phyloP scores from a whole-genome alignment of 768 basidiomycete genomes.

The Amanita inopinata region DNA sequence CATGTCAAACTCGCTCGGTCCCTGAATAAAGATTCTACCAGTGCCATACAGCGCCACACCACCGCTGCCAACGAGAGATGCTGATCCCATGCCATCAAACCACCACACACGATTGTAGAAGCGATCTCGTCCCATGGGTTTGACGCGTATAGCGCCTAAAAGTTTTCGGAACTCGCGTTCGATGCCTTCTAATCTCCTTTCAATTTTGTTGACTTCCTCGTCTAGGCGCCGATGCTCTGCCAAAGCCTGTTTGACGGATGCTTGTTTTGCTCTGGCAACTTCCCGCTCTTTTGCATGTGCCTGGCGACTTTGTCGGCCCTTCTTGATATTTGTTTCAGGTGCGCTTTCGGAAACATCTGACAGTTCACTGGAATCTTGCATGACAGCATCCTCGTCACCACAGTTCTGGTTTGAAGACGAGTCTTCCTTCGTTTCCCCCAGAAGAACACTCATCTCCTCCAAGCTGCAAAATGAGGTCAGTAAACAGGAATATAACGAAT shows the following conservation, averaged over 20 bases:
- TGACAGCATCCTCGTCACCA: slow-evolving; percentile 48
- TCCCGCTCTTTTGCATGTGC: slow-evolving; percentile 76
- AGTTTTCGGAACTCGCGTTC: slow-evolving; percentile 93
- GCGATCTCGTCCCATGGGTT: slow-evolving; percentile 84
- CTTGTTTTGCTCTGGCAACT: slow-evolving; percentile 66
- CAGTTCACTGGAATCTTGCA: slow-evolving; percentile 62
- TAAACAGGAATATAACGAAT: slow-evolving; percentile 2
- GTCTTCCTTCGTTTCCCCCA: slow-evolving; percentile 46
- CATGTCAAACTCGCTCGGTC: slow-evolving; percentile 74
- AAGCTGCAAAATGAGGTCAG: slow-evolving; percentile 27
- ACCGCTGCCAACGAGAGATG: slow-evolving; percentile 67
- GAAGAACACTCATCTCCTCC: slow-evolving; percentile 66
- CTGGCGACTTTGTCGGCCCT: slow-evolving; percentile 42
- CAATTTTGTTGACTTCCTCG: slow-evolving; percentile 80
- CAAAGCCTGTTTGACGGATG: slow-evolving; percentile 70
- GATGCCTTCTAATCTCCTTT: slow-evolving; percentile 73
- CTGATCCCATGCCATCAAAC: slow-evolving; percentile 94
- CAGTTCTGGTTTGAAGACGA: slow-evolving; percentile 28
- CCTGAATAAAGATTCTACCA: slow-evolving; percentile 88
- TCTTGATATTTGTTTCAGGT: slow-evolving; percentile 42
- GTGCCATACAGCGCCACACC: slow-evolving; percentile 79
- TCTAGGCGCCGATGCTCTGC: slow-evolving; percentile 79
- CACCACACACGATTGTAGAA: slow-evolving; percentile 97
- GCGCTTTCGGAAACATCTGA: slow-evolving; percentile 65
- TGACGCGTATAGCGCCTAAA: slow-evolving; percentile 74